Evolutionary conservation across 108 stramenopile genomes (phyloP).

Genomic region (Skeletonema tropicum): DNA sequence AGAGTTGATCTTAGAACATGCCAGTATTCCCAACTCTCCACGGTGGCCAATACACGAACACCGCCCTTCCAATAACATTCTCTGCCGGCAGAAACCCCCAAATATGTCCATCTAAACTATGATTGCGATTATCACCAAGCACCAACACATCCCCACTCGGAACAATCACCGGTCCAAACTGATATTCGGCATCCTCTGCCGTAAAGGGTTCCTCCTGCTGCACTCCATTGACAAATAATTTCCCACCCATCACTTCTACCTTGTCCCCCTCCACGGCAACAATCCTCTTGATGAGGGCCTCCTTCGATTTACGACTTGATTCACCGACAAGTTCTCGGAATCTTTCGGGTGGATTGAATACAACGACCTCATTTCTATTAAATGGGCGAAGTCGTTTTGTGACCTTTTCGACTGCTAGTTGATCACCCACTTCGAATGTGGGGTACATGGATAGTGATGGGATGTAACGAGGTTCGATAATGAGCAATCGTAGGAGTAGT

Average conservation of each 20-base stretch:
- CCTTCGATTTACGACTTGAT: conserved; percentile 61
- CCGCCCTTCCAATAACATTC: conserved; percentile 71
- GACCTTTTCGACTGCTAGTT: conserved; percentile 95
- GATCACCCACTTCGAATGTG: conserved; percentile 96
- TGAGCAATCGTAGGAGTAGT: conserved; percentile 71
- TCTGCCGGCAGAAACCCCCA: conserved; percentile 79
- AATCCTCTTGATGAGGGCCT: conserved; percentile 95
- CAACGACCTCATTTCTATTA: conserved; percentile 92
- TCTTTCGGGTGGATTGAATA: conserved; percentile 89
- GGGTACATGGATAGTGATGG: conserved; percentile 96
- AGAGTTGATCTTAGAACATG: conserved; percentile 53
- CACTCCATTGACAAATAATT: conserved; percentile 88
- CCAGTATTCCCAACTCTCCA: conserved; percentile 85
- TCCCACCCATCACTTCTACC: conserved; percentile 89
- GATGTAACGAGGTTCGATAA: conserved; percentile 94
- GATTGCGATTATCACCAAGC: conserved; percentile 92
- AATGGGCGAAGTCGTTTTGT: conserved; percentile 87
- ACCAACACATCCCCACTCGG: conserved; percentile 79
- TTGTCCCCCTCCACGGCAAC: conserved; percentile 93
- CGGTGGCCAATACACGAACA: conserved; percentile 92
- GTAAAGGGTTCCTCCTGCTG: conserved; percentile 89
- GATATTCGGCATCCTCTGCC: conserved; percentile 86
- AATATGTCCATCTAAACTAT: conserved; percentile 88
- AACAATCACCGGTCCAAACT: conserved; percentile 86
- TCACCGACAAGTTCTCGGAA: conserved; percentile 84